phyloP scores from a whole-genome alignment of 2,329 filamentous ascomycete species.

The Phyllosticta paracitricarpa region DNA sequence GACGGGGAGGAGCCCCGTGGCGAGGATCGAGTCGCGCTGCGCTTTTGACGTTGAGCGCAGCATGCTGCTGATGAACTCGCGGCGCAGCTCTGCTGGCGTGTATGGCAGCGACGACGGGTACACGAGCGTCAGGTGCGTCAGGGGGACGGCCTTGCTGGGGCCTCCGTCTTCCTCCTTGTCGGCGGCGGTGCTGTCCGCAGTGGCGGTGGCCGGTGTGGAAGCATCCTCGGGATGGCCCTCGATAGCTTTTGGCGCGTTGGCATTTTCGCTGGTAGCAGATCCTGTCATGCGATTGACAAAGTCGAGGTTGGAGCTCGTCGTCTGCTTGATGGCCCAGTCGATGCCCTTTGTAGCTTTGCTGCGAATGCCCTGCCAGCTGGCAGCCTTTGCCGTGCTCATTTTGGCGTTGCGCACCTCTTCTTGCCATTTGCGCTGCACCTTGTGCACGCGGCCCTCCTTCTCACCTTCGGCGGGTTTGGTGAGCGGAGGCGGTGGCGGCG shows the following conservation, averaged over 20 bases:
- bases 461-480: slow-evolving; percentile 30
- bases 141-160: slow-evolving; percentile 26
- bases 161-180: slow-evolving; percentile 1
- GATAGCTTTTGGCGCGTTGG: not conserved
- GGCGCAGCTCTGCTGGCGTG: slow-evolving; percentile 25
- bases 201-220: not conserved
- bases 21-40: slow-evolving; percentile 32
- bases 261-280: slow-evolving; percentile 1
- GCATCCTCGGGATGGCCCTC: not conserved
- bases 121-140: slow-evolving; percentile 33
- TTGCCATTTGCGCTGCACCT: slow-evolving; percentile 37
- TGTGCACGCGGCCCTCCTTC: slow-evolving; percentile 34
- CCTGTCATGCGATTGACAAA: slow-evolving; percentile 33
- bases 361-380: slow-evolving; percentile 35
- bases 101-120: slow-evolving; percentile 25
- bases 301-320: slow-evolving; percentile 33
- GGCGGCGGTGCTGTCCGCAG: not conserved
- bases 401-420: slow-evolving; percentile 36
- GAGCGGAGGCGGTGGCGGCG: slow-evolving; percentile 34
- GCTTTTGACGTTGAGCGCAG: slow-evolving; percentile 33
- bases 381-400: slow-evolving; percentile 29
- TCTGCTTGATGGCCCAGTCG: slow-evolving; percentile 30
- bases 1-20: slow-evolving; percentile 31
- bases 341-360: slow-evolving; percentile 32
- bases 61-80: slow-evolving; percentile 34